phyloP scores from a whole-genome alignment of 768 basidiomycete species.

The Hygrocybe punicea region DNA sequence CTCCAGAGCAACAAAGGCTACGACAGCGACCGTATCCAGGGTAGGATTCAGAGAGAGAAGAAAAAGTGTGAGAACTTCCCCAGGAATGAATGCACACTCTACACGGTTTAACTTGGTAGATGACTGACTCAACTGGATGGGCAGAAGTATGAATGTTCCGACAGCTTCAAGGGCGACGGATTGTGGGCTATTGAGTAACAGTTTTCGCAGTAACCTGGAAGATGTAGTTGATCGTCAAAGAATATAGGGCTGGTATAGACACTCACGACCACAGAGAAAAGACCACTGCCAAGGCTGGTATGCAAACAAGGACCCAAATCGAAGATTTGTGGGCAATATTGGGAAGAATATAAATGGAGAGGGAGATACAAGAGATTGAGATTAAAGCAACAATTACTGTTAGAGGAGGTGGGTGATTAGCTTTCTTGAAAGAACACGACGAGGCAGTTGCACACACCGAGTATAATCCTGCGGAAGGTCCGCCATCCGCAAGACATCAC shows the following conservation, averaged over 20 bases:
- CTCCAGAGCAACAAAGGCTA: neutral
- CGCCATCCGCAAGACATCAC: neutral
- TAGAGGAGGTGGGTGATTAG: neutral
- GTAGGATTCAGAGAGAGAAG: neutral
- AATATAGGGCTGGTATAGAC: neutral
- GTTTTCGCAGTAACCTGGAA: conserved; percentile 3
- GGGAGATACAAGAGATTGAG: neutral
- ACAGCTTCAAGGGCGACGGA: neutral
- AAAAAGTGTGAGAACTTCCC: conserved; percentile 2
- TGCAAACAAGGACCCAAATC: conserved; percentile 1
- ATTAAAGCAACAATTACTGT: neutral
- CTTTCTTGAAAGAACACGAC: neutral
- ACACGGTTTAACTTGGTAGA: neutral
- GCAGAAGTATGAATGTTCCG: neutral
- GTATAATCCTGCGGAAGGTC: neutral
- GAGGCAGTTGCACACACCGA: neutral
- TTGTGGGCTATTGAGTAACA: conserved; percentile 1
- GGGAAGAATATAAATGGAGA: neutral
- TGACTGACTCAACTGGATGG: conserved; percentile 1
- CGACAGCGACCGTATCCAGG: neutral
- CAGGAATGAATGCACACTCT: neutral
- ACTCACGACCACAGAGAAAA: neutral
- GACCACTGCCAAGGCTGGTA: neutral
- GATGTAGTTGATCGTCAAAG: neutral
- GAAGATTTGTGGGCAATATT: neutral